phyloP scores from a whole-genome alignment of 768 basidiomycete species.

The Kwoniella dendrophila region DNA sequence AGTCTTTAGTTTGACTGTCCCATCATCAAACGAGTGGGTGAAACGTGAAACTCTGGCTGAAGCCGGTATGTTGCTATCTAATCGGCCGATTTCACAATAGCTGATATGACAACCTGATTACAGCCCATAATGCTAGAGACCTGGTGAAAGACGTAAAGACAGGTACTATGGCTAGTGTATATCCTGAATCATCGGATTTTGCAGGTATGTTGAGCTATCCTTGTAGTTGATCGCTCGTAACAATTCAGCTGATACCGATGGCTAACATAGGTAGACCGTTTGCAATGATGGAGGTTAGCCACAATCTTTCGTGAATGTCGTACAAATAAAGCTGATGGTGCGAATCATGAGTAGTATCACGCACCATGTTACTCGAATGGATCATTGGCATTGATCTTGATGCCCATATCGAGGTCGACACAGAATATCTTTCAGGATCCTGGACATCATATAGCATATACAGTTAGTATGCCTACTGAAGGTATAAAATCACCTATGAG shows the following conservation, averaged over 20 bases:
- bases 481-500: constrained; percentile 40
- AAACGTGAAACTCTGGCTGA: constrained; percentile 19
- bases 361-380: constrained; percentile 51
- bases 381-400: constrained; percentile 46
- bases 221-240: too few relatives aligned
- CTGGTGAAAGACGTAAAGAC: constrained; percentile 19
- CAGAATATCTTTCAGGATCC: constrained; percentile 41
- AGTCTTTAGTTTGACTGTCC: not conserved
- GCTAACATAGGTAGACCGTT: constrained; percentile 43
- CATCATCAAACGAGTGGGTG: not conserved
- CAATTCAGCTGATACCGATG: not conserved
- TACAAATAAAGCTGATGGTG: not conserved
- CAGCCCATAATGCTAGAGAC: constrained; percentile 14
- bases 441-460: constrained; percentile 44
- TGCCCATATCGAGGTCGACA: constrained; percentile 49
- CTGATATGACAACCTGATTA: not conserved
- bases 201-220: constrained; percentile 34
- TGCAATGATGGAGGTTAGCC: constrained; percentile 49
- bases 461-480: constrained; percentile 38
- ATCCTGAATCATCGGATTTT: constrained; percentile 28
- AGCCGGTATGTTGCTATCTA: constrained; percentile 14
- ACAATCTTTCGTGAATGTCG: not conserved
- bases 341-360: constrained; percentile 35
- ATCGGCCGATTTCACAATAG: constrained; percentile 2
- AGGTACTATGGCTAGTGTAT: constrained; percentile 52